Percentiles rank a stretch among this genome's conserved stretches.
Conservation (phyloP, 116 monocot species). For the Iris pallida region DNA sequence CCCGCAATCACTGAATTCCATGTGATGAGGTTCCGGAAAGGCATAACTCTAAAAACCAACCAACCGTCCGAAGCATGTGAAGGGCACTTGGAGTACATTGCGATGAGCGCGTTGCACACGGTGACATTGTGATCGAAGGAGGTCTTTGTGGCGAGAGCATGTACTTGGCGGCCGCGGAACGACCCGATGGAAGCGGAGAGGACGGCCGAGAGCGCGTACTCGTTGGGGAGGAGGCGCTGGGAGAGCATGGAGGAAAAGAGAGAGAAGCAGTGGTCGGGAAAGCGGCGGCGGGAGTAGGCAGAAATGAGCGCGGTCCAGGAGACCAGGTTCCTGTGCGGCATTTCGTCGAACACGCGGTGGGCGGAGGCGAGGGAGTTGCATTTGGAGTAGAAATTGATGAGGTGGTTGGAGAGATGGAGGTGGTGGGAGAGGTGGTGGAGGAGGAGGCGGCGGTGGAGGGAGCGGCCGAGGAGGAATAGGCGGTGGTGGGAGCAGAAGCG, state of each 20-base stretch:
- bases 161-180: conserved; percentile 28
- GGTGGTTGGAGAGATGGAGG: conserved; percentile 32
- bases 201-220: conserved; percentile 29
- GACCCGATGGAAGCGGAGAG: conserved; percentile 25
- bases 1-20: conserved; percentile 44
- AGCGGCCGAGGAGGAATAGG: conserved; percentile 19
- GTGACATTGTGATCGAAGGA: conserved; percentile 21
- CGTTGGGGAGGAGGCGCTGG: conserved; percentile 25
- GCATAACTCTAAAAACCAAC: conserved; percentile 21
- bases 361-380: conserved; percentile 24
- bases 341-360: conserved; percentile 24
- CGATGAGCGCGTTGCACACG: conserved; percentile 34
- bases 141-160: conserved; percentile 30
- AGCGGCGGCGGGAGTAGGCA: conserved; percentile 19
- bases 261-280: conserved; percentile 13
- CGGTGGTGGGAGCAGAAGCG: conserved; percentile 18
- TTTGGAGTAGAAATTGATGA: conserved; percentile 36
- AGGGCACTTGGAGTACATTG: conserved; percentile 24
- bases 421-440: not conserved
- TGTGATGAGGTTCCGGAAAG: conserved; percentile 23
- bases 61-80: conserved; percentile 7
- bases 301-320: conserved; percentile 45
- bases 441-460: conserved; percentile 10
- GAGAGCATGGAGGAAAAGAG: conserved; percentile 25
- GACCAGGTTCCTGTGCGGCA: conserved; percentile 33